Conservation (phyloP, 441 rosid species). For the Kokia cookei region DNA sequence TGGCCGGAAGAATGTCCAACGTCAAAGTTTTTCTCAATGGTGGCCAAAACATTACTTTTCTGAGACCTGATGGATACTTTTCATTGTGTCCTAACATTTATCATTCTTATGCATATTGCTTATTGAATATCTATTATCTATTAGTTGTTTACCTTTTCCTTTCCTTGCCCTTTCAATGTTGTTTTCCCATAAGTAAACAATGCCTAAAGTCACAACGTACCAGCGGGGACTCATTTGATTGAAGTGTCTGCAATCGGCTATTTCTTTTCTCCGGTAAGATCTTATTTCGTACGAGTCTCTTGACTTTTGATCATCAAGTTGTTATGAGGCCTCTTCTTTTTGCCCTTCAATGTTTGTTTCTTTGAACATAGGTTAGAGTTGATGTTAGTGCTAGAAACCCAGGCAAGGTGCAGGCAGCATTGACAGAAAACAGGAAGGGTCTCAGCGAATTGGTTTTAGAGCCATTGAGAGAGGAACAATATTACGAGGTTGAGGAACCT, state of each 20-base stretch:
- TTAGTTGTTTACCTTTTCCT: not conserved
- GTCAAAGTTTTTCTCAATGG: slow-evolving; percentile 82
- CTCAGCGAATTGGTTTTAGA: slow-evolving; percentile 82
- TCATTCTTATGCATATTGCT: not conserved
- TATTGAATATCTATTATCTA: not conserved
- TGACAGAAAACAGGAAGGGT: slow-evolving; percentile 88
- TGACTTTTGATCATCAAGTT: not conserved
- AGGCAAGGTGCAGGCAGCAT: slow-evolving; percentile 90
- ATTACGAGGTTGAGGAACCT: slow-evolving; percentile 63
- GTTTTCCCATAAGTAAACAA: not conserved
- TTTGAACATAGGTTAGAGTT: slow-evolving; percentile 66
- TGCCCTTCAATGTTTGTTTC: not conserved
- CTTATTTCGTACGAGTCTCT: not conserved
- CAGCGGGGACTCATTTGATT: slow-evolving; percentile 94
- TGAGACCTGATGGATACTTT: slow-evolving; percentile 95
- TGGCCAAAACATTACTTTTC: slow-evolving; percentile 67
- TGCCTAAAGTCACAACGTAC: slow-evolving; percentile 58
- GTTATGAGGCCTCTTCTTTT: not conserved
- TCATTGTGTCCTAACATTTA: slow-evolving; percentile 67
- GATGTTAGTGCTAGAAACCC: slow-evolving; percentile 95
- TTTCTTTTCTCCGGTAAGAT: slow-evolving; percentile 91
- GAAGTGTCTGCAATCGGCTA: slow-evolving; percentile 85
- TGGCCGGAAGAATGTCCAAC: slow-evolving; percentile 65
- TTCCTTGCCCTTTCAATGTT: not conserved
- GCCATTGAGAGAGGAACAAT: slow-evolving; percentile 75